Evolutionary conservation across 176 grass and related monocot species (phyloP).

Genomic region (Canna indica): DNA sequence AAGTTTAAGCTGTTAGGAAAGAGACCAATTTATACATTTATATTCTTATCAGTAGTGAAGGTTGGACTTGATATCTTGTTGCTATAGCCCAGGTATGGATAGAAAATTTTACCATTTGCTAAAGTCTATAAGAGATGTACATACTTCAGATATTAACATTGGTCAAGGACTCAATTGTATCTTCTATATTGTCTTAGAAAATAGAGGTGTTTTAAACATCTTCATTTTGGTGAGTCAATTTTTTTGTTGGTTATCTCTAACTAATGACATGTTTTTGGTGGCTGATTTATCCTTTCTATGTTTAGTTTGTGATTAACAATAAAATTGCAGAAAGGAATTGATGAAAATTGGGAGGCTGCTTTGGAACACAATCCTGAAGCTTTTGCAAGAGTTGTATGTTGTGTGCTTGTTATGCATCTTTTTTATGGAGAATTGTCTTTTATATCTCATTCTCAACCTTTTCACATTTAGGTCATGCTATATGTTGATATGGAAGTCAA

Average conservation of each 20-base stretch:
- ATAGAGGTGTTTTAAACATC: too few relatives aligned
- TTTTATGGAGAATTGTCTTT: constrained; percentile 5
- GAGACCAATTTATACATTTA: too few relatives aligned
- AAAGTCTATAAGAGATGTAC: too few relatives aligned
- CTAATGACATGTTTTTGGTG: not conserved
- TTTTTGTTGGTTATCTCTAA: not conserved
- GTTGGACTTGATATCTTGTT: not conserved
- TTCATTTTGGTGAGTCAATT: too few relatives aligned
- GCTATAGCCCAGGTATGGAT: not conserved
- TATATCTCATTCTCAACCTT: constrained; percentile 12
- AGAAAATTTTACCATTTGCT: not conserved
- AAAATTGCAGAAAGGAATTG: constrained; percentile 81
- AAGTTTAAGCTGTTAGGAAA: too few relatives aligned
- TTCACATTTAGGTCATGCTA: constrained; percentile 64
- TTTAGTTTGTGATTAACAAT: not conserved
- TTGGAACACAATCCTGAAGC: constrained; percentile 94
- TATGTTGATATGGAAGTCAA: constrained; percentile 99
- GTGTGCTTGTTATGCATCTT: constrained; percentile 17
- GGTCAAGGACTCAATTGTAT: not conserved
- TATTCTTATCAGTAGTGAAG: too few relatives aligned
- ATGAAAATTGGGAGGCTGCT: constrained; percentile 99
- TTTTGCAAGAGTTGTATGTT: constrained; percentile 94
- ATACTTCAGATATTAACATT: not conserved
- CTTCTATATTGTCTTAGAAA: too few relatives aligned
- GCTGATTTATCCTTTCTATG: not conserved